These are phyloP conservation scores for Arabis hirsuta DNA, from an alignment of 345 rosid genomes.

Conservation along the genomic window DNA sequence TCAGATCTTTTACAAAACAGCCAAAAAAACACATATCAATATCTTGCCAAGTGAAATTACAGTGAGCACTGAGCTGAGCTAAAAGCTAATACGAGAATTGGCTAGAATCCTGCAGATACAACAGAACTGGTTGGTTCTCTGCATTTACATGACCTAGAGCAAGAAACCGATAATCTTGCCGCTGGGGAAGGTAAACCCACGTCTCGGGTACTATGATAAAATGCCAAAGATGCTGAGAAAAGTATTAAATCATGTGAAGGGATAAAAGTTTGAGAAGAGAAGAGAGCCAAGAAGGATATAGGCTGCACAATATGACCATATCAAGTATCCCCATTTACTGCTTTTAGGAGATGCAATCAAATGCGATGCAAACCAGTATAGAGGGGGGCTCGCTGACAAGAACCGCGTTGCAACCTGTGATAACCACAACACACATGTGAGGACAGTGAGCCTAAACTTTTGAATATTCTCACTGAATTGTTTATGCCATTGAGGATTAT, in stretches of 20 bases:
- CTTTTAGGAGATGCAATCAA: slow-evolving; percentile 46
- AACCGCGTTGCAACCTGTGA: slow-evolving; percentile 89
- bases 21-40: slow-evolving; percentile 7
- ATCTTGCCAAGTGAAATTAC: slow-evolving; percentile 20
- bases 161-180: not conserved
- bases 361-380: slow-evolving; percentile 86
- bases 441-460: not conserved
- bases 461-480: not conserved
- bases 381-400: slow-evolving; percentile 84
- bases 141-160: slow-evolving; percentile 17
- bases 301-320: slow-evolving; percentile 73
- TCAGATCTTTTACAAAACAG: slow-evolving; percentile 23
- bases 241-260: slow-evolving; percentile 64
- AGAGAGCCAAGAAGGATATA: slow-evolving; percentile 80
- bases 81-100: slow-evolving; percentile 16
- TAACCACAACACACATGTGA: slow-evolving; percentile 23
- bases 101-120: slow-evolving; percentile 1
- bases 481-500: slow-evolving; percentile 28
- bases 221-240: slow-evolving; percentile 14
- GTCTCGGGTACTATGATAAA: not conserved
- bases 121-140: slow-evolving; percentile 8
- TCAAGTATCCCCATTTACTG: slow-evolving; percentile 62
- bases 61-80: slow-evolving; percentile 11
- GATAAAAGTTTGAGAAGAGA: slow-evolving; percentile 89
- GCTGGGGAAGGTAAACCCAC: not conserved